These are phyloP conservation scores for Suaeda aralocaspica DNA, from an alignment of 148 eudicot species.

Conservation along the genomic window DNA sequence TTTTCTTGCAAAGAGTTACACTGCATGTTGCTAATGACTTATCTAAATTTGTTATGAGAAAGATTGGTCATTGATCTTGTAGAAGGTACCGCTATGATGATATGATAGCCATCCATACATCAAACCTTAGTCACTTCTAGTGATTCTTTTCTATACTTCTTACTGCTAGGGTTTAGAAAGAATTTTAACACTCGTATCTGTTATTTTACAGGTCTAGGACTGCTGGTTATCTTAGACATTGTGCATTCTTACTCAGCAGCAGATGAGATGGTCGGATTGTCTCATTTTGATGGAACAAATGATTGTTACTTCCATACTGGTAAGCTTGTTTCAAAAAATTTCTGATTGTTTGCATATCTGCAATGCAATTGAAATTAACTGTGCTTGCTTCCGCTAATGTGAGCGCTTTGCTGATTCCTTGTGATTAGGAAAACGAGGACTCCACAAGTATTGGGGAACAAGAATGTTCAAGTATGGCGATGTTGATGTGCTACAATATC, in stretches of 20 bases:
- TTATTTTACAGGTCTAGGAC: constrained; percentile 64
- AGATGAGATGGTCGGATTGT: constrained; percentile 95
- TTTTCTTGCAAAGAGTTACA: background rate
- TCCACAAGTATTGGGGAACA: constrained; percentile 98
- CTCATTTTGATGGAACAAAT: constrained; percentile 91
- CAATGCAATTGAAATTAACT: background rate
- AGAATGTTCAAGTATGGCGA: constrained; percentile 98
- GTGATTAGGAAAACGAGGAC: constrained; percentile 79
- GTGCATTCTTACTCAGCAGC: constrained; percentile 96
- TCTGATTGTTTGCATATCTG: background rate
- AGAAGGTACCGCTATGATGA: background rate
- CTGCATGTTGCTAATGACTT: background rate
- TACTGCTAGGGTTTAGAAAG: background rate
- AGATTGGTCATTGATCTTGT: background rate
- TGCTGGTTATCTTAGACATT: constrained; percentile 83
- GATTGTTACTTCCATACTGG: constrained; percentile 97
- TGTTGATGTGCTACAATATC: constrained; percentile 86
- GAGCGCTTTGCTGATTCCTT: background rate
- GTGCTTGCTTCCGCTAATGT: background rate
- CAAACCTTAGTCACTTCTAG: background rate
- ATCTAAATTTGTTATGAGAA: background rate
- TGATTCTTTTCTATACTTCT: background rate
- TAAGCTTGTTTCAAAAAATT: constrained; percentile 25
- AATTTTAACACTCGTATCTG: constrained; percentile 16
- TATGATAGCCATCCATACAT: background rate